Conservation (phyloP, 495 filamentous ascomycete species). For the Pseudoneurospora amorphoporcata region DNA sequence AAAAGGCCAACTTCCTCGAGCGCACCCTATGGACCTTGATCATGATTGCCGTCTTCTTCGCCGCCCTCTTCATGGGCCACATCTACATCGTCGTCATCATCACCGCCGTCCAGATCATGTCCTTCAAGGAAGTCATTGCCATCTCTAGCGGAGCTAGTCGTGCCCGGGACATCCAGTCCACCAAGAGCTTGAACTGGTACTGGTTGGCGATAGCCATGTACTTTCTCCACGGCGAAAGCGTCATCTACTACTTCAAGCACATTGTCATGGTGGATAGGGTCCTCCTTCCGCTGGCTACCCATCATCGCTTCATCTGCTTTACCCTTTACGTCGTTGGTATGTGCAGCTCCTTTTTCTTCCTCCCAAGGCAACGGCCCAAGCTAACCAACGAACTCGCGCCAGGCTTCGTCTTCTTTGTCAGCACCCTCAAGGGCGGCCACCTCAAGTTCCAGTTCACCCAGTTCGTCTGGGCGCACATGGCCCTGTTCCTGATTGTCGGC, state of each 20-base stretch:
- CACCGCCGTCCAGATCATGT: conserved; percentile 88
- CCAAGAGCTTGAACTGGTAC: conserved; percentile 97
- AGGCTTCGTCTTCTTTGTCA: conserved; percentile 99
- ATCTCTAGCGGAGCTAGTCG: conserved; percentile 90
- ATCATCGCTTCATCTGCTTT: conserved; percentile 98
- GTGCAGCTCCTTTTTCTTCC: conserved; percentile 13
- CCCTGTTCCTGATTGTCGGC: conserved; percentile 91
- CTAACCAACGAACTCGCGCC: conserved; percentile 12
- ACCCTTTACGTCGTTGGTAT: conserved; percentile 92
- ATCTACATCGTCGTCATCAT: conserved; percentile 92
- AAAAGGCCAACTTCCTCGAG: conserved; percentile 95
- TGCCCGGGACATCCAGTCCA: conserved; percentile 83
- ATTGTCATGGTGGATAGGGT: conserved; percentile 92
- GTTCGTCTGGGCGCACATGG: conserved; percentile 99
- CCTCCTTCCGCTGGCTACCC: conserved; percentile 83
- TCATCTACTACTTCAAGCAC: conserved; percentile 99
- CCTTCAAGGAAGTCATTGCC: conserved; percentile 98
- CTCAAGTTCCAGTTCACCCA: conserved; percentile 98
- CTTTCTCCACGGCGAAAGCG: conserved; percentile 95
- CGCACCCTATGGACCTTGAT: conserved; percentile 96
- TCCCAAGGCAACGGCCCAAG: background rate
- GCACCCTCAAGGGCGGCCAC: conserved; percentile 87
- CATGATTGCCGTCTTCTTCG: conserved; percentile 93
- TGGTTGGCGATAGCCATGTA: conserved; percentile 99
- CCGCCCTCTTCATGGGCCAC: conserved; percentile 83